phyloP scores from a whole-genome alignment of 2,329 filamentous ascomycete genomes.

The Metarhizium album region DNA sequence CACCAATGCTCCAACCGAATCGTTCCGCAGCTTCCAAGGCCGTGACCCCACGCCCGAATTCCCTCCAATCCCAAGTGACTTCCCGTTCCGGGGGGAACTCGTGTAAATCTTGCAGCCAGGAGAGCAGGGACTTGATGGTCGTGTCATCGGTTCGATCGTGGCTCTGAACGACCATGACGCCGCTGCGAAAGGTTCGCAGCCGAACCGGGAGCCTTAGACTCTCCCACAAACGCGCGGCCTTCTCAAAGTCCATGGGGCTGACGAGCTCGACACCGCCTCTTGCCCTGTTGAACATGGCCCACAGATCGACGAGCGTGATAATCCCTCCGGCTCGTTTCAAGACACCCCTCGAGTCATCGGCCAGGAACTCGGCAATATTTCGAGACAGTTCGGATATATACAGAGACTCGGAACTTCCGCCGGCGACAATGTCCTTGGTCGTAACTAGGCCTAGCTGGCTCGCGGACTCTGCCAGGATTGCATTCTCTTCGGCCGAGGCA shows the following conservation, averaged over 20 bases:
- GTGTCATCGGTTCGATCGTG: constrained; percentile 83
- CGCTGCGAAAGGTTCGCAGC: constrained; percentile 80
- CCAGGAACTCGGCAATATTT: constrained; percentile 79
- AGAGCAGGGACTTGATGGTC: constrained; percentile 64
- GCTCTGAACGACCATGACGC: constrained; percentile 86
- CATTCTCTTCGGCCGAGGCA: constrained; percentile 58
- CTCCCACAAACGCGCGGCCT: constrained; percentile 81
- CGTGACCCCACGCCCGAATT: constrained; percentile 76
- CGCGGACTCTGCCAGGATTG: constrained; percentile 64
- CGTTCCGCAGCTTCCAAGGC: constrained; percentile 79
- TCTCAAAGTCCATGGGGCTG: constrained; percentile 83
- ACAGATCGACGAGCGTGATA: constrained; percentile 80
- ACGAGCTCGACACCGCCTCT: constrained; percentile 90
- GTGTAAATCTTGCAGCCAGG: constrained; percentile 69
- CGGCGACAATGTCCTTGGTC: constrained; percentile 87
- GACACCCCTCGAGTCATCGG: constrained; percentile 71
- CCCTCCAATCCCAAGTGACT: constrained; percentile 62
- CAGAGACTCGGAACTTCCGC: constrained; percentile 62
- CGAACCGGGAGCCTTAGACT: constrained; percentile 76
- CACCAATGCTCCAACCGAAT: constrained; percentile 95
- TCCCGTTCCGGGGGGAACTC: constrained; percentile 52
- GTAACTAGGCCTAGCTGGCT: constrained; percentile 82
- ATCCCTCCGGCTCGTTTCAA: constrained; percentile 75
- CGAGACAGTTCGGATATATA: constrained; percentile 82
- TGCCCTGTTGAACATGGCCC: constrained; percentile 89